Evolutionary conservation across 1,284 basidiomycete genomes (phyloP), one percentile per base, ranked within the genome.

Genomic region (Papiliotrema nemorosa): DNA sequence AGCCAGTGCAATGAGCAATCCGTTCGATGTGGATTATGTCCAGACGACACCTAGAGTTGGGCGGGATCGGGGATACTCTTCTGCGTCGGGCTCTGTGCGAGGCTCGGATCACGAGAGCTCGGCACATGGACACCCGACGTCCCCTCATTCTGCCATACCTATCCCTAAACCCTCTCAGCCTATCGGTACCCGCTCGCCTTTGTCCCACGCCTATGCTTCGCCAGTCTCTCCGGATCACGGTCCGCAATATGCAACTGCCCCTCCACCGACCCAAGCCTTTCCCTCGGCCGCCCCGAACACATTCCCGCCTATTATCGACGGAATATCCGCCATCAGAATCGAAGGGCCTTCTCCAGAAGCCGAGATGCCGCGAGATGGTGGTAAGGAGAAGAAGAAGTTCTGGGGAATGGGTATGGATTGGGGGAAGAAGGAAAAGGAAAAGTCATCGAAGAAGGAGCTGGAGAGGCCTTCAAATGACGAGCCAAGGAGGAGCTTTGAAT

Each of bases 331-430:
- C 5, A 34, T 52, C 10, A 21, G 43, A 34, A 50, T 53, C 39
- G 37, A 42, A 14, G 40, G 27, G 3, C 44, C 37, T 14, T 44
- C 37, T 26, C 48, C 44, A 13, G 53, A 57, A 20, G 41, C 31
- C 18, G 54, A 59, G 16, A 46, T 39, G 14, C 34, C 25, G 21
- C 18, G 35, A 18, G 47, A 33, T 14, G 57, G 58, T 26, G 57
- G 57, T 18, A 68, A 63, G 50, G 58, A 63, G 47, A 65, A 65
- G 57, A 61, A 59, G 48, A 59, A 57, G 34, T 64, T 69, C 51
- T 67, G 63, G 58, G 63, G 59, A 2, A 63, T 66, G 52, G 54
- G 52, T 33, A 50, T 44, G 49, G 36, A 37, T 12, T 52, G 45
- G 52, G 52, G 43, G 5, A 47, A 20, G 29, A 59, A 41, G 47